These are phyloP conservation scores for Plantago elongata DNA, from an alignment of 257 asterid genomes.

Conservation along the genomic window DNA sequence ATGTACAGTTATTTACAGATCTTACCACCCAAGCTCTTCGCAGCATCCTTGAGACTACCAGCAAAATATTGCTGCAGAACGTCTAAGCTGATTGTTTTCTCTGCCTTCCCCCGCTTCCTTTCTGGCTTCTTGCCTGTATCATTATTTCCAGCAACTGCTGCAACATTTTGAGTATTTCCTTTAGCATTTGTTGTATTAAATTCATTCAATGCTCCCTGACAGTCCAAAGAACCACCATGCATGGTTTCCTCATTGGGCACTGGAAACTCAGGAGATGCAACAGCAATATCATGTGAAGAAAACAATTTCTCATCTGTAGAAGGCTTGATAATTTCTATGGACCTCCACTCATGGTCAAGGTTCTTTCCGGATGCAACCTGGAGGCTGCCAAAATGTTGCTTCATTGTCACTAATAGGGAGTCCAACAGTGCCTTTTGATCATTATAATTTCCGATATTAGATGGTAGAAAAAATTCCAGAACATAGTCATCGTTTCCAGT, in stretches of 20 bases:
- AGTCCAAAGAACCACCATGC: slow-evolving; percentile 36
- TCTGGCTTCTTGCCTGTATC: slow-evolving; percentile 56
- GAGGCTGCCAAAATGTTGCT: slow-evolving; percentile 69
- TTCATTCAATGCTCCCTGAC: slow-evolving; percentile 27
- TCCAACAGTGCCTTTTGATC: slow-evolving; percentile 61
- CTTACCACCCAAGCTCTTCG: slow-evolving; percentile 92
- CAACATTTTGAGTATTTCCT: slow-evolving; percentile 37
- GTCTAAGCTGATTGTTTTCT: slow-evolving; percentile 83
- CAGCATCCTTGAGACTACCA: slow-evolving; percentile 93
- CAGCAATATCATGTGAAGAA: slow-evolving; percentile 31
- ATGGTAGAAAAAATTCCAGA: slow-evolving; percentile 72
- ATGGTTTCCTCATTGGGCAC: slow-evolving; percentile 30
- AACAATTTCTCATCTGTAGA: slow-evolving; percentile 41
- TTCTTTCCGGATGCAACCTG: slow-evolving; percentile 83
- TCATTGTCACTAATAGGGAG: slow-evolving; percentile 65
- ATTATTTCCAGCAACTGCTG: slow-evolving; percentile 33
- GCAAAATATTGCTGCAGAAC: slow-evolving; percentile 86
- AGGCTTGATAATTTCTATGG: slow-evolving; percentile 56
- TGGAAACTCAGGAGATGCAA: slow-evolving; percentile 36
- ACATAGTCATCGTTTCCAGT: slow-evolving; percentile 83
- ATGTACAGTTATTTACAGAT: slow-evolving; percentile 13
- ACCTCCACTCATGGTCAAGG: slow-evolving; percentile 64
- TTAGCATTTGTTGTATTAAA: slow-evolving; percentile 30
- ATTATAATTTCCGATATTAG: slow-evolving; percentile 29
- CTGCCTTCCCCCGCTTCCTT: slow-evolving; percentile 86